phyloP scores from a whole-genome alignment of 768 basidiomycete genomes.

The Brasilioporus rufonigricans region DNA sequence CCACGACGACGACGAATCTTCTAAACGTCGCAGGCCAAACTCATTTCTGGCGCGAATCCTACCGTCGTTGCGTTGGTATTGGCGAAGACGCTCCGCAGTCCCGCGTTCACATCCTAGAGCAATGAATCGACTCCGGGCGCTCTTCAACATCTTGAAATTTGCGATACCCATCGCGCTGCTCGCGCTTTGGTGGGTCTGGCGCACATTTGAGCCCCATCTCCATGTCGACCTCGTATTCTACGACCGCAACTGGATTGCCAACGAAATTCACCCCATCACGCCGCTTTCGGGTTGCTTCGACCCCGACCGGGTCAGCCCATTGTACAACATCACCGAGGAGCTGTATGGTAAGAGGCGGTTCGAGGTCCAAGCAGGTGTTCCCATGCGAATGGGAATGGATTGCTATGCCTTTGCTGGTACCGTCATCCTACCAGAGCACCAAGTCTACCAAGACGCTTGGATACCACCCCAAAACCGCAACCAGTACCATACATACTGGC shows the following conservation, averaged over 20 bases:
- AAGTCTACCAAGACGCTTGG: slow-evolving; percentile 43
- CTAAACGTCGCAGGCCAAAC: not conserved
- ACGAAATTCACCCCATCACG: slow-evolving; percentile 63
- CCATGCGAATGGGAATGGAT: slow-evolving; percentile 77
- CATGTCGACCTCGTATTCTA: slow-evolving; percentile 86
- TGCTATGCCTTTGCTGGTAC: slow-evolving; percentile 94
- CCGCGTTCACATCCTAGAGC: not conserved
- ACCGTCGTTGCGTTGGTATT: slow-evolving; percentile 3
- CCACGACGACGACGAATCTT: slow-evolving; percentile 9
- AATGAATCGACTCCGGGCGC: slow-evolving; percentile 31
- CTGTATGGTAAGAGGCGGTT: slow-evolving; percentile 62
- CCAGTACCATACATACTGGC: slow-evolving; percentile 92
- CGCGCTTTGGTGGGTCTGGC: slow-evolving; percentile 38
- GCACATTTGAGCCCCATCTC: slow-evolving; percentile 60
- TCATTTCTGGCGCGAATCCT: not conserved
- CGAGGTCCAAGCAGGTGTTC: slow-evolving; percentile 78
- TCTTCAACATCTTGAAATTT: slow-evolving; percentile 42
- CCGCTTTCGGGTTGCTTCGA: slow-evolving; percentile 77
- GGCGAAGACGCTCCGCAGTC: slow-evolving; percentile 1
- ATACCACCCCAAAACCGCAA: slow-evolving; percentile 45
- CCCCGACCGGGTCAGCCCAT: slow-evolving; percentile 51
- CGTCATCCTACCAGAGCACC: slow-evolving; percentile 39
- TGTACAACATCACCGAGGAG: slow-evolving; percentile 66
- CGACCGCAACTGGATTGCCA: slow-evolving; percentile 66
- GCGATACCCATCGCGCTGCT: slow-evolving; percentile 35